phyloP scores from a whole-genome alignment of 2,329 filamentous ascomycete genomes.

The Elsinoe batatas region DNA sequence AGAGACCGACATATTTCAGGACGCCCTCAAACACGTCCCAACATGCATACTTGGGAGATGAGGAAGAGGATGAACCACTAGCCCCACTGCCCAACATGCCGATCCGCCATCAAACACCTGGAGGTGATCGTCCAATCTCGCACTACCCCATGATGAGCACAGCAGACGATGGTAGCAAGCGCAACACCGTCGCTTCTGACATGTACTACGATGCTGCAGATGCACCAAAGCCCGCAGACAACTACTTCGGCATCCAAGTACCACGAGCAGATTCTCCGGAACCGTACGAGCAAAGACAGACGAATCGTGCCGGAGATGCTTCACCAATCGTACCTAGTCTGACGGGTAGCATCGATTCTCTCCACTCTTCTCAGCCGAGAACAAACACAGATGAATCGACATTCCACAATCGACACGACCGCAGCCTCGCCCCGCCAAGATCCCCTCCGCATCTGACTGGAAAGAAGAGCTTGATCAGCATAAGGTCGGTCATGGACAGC shows the following conservation, averaged over 20 bases:
- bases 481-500: conserved; percentile 41
- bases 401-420: conserved; percentile 23
- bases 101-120: conserved; percentile 15
- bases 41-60: conserved; percentile 29
- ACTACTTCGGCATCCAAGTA: conserved; percentile 35
- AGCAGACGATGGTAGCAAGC: conserved; percentile 5
- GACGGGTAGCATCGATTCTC: conserved; percentile 27
- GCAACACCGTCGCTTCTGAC: conserved; percentile 4
- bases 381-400: conserved; percentile 33
- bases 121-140: conserved; percentile 28
- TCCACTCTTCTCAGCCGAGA: conserved; percentile 30
- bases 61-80: conserved; percentile 26
- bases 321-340: conserved; percentile 32
- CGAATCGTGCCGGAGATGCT: conserved; percentile 32
- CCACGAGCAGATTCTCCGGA: conserved; percentile 38
- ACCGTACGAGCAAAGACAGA: conserved; percentile 31
- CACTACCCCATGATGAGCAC: conserved; percentile 26
- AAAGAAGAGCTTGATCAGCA: conserved; percentile 35
- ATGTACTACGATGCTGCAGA: conserved; percentile 5
- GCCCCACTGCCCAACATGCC: conserved; percentile 10
- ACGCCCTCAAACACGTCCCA: conserved; percentile 54
- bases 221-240: not conserved
- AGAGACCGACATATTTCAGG: conserved; percentile 70
- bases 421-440: conserved; percentile 24
- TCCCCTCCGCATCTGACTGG: conserved; percentile 33